Evolutionary conservation across 768 basidiomycete genomes (phyloP), one percentile per base, ranked within the genome.

Genomic region (Tricholoma matsutake): DNA sequence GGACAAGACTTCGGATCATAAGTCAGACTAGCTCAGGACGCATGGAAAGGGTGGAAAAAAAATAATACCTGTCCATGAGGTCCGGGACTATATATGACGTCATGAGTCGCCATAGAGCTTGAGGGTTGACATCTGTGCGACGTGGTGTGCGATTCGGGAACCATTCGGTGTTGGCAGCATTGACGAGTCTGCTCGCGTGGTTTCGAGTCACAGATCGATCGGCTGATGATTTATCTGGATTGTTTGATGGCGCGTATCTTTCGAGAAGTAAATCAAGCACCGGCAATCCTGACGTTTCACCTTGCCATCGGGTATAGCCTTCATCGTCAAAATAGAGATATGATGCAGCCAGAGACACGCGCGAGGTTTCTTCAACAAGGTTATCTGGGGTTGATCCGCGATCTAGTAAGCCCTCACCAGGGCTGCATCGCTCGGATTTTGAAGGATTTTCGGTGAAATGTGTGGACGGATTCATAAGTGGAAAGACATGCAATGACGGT

Each of bases 211-310:
- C 28, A 29, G 49, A 51, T 6, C n/a, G 49, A 13, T 70, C 53
- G 18, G 63, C 55, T 4, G 37, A 14, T 4, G 66, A 58, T 52
- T 65, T 58, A 39, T 73, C 67, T 61, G 64, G 67, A 60, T 69
- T 67, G 35, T 62, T 68, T 60, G 78, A 68, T 9, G 77, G 73
- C 6, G 79, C 75, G 64, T 88, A 87, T 35, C 85, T 82, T 69
- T 94, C 92, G 29, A 92, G 84, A 28, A 97, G 78, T 7, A 93
- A 75, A 71, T 96, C 92, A 28, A 96, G 83, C 4, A 96, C 83
- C 5, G 95, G 95, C 0, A 96, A 82, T 25, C 95, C 94, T 3
- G 94, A 96, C 0, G 93, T 93, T 68, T 96, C 94, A 31, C 95
- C 94, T 75, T 94, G 92, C 92, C 92, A 94, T 59, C 92, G 78